Base-by-base conservation (phyloP, 805 yeast species). In the Dipodascopsis uninucleata region DNA sequence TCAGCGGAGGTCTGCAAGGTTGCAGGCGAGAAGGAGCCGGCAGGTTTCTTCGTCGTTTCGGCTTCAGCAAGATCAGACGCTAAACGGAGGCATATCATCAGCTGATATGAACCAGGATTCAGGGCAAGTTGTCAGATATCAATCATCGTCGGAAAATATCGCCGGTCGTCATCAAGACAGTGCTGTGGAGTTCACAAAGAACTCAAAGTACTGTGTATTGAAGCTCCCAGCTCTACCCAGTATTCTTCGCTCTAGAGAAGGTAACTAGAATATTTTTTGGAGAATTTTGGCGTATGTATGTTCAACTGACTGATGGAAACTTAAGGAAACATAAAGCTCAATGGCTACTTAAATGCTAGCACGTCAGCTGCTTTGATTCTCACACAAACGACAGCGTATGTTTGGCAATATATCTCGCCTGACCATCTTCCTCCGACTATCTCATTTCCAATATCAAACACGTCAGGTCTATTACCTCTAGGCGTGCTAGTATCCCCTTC, bases 371-470 rank as follows among this genome's bases (percentile, higher is more conserved):
- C 82, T 0, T 62, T 79, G 23, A 68, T 74, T 2, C 64, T 76
- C 3, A 71, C 77, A 12, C 70, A 68, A n/a, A 64, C 71, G 20
- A 68, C 76, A 28, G 71, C 82, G 17, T 72, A 76, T 56, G 80
- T 81, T 4, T 88, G 95, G 89, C 70, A 75, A 42, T 82, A 81
- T 59, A 68, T 71, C 42, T 75, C 87, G 1, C 74, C 75, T 9
- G 86, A 84, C 53, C 67, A 70, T 24, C 63, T 71, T 1, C 87
- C 93, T 0, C 61, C 74, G 10, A 73, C 81, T 1, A 67, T 76
- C 32, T 75, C 78, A 45, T 76, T 81, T 45, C 78, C 75, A 0
- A 34, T 44, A n/a, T 25, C 39, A 4, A 52, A 35, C 20, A 36
- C 47, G 3, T 20, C 45, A 4, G 46, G 29, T 8, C 40, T 45